A percentile compares a stretch with the other conserved stretches of the same genome.
Conservation (phyloP, 306 rosid species). For the Fagus sylvatica region DNA sequence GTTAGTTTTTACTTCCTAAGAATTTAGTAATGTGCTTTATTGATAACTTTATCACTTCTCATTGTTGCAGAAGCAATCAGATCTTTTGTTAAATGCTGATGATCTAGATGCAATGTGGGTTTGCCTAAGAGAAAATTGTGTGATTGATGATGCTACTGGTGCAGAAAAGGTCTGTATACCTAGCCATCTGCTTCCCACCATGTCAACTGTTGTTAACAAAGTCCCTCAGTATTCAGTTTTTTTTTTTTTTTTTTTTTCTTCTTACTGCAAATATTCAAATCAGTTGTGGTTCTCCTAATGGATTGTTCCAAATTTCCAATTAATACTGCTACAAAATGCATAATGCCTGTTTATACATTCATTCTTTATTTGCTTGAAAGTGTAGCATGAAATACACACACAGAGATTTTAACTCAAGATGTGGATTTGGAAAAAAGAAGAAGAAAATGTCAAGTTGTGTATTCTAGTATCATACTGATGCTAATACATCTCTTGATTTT, state of each 20-base stretch:
- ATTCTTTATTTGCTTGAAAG: neutral
- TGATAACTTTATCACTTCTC: constrained; percentile 23
- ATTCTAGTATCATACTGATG: constrained; percentile 17
- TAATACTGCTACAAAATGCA: neutral
- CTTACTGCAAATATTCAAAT: neutral
- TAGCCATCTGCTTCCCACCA: constrained; percentile 20
- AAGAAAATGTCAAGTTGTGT: constrained; percentile 17
- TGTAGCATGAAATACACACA: neutral
- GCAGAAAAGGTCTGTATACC: constrained; percentile 79
- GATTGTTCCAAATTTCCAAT: neutral
- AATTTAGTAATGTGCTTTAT: constrained; percentile 18
- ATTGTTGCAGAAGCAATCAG: constrained; percentile 88
- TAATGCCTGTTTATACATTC: neutral
- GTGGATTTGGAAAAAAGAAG: neutral
- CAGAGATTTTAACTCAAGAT: no score
- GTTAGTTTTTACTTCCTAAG: constrained; percentile 22
- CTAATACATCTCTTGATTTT: constrained; percentile 27
- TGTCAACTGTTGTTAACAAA: neutral
- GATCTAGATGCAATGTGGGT: constrained; percentile 99
- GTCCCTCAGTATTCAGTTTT: neutral
- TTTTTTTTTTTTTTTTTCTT: no score
- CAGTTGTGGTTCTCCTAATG: neutral
- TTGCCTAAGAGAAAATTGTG: constrained; percentile 96
- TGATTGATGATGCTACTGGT: constrained; percentile 94
- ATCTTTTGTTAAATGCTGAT: constrained; percentile 94